Evolutionary conservation across 139 green algal genomes (phyloP).

Genomic region (Diplosphaera chodatii): DNA sequence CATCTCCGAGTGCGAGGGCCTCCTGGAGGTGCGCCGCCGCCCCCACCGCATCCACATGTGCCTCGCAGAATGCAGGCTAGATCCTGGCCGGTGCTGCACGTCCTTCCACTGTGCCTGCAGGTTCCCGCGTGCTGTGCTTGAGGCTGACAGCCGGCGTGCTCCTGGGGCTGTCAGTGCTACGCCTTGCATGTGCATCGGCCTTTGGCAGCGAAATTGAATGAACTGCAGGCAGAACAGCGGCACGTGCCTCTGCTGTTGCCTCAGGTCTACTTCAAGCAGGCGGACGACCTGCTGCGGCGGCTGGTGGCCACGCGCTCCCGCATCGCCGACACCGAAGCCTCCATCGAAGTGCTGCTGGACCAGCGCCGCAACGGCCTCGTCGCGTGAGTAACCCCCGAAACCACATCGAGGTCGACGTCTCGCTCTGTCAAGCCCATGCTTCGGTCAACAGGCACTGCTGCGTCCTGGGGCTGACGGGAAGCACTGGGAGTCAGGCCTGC

Average conservation of each 20-base stretch:
- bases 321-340: not conserved
- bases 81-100: too few species aligned
- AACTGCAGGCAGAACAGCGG: not conserved
- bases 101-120: too few species aligned
- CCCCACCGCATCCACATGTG: not conserved
- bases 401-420: too few species aligned
- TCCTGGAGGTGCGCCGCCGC: constrained; percentile 4
- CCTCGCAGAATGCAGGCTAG: not conserved
- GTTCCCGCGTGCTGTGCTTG: too few species aligned
- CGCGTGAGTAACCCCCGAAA: not conserved
- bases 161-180: too few species aligned
- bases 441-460: too few species aligned
- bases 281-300: not conserved
- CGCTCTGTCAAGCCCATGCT: not conserved
- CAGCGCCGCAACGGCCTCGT: constrained; percentile 1
- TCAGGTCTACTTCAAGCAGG: constrained; percentile 21
- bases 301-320: not conserved
- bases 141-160: too few species aligned
- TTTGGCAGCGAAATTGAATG: too few species aligned
- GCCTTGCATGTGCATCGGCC: too few species aligned
- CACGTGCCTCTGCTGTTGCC: not conserved
- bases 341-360: not conserved
- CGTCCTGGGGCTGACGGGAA: too few species aligned
- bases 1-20: constrained; percentile 17
- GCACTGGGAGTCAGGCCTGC: too few species aligned